A percentile compares a stretch with the other conserved stretches of the same genome.
Evolutionary conservation across 2,329 filamentous ascomycete species (phyloP).

Genomic region (Madurella fahalii): DNA sequence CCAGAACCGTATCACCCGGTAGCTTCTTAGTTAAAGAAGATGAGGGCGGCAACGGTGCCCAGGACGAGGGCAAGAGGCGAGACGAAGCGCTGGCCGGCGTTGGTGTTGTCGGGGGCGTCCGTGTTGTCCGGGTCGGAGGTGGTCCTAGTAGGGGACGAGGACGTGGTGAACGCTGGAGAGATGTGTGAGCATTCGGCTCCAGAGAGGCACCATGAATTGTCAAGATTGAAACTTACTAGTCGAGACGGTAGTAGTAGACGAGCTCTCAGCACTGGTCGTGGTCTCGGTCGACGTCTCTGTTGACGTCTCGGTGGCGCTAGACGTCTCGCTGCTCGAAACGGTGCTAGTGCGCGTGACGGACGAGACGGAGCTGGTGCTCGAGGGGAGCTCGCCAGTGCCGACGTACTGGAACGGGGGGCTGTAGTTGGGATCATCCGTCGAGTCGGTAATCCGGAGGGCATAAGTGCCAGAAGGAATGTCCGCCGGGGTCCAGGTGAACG

Average conservation of each 20-base stretch:
- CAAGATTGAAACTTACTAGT: not conserved
- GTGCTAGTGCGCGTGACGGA: slow-evolving; percentile 12
- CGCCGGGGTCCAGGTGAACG: slow-evolving; percentile 38
- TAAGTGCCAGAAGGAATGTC: slow-evolving; percentile 39
- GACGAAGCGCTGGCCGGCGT: slow-evolving; percentile 36
- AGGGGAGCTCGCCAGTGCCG: slow-evolving; percentile 14
- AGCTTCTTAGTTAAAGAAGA: slow-evolving; percentile 39
- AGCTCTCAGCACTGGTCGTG: not conserved
- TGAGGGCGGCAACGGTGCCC: slow-evolving; percentile 36
- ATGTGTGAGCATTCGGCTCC: not conserved
- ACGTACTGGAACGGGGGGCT: slow-evolving; percentile 34
- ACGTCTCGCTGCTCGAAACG: slow-evolving; percentile 24
- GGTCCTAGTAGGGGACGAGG: slow-evolving; percentile 9
- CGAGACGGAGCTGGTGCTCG: slow-evolving; percentile 25
- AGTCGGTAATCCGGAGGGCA: slow-evolving; percentile 44
- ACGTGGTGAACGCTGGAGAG: not conserved
- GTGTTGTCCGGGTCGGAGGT: slow-evolving; percentile 14
- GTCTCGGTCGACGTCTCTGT: not conserved
- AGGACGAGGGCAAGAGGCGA: slow-evolving; percentile 41
- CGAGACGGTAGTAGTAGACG: slow-evolving; percentile 14
- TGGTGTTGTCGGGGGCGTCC: slow-evolving; percentile 31
- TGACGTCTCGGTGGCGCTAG: slow-evolving; percentile 23
- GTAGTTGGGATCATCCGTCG: slow-evolving; percentile 40
- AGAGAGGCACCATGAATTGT: not conserved
- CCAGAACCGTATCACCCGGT: not conserved